phyloP scores from a whole-genome alignment of 768 basidiomycete species.

The Russula sp. region DNA sequence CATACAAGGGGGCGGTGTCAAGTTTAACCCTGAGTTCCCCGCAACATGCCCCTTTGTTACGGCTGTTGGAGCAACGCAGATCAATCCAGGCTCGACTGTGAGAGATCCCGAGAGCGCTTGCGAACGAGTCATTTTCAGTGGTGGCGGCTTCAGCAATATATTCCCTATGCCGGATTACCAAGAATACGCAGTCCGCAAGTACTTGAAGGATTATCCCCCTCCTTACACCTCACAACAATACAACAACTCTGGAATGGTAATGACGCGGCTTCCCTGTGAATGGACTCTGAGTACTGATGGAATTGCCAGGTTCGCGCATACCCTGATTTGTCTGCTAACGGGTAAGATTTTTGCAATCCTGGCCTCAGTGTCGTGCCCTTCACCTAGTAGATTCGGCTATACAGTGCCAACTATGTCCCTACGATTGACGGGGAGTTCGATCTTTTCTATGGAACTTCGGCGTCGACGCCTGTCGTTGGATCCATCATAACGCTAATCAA shows the following conservation, averaged over 20 bases:
- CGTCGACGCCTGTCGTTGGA: constrained; percentile 32
- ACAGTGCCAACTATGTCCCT: constrained; percentile 2
- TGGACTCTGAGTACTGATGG: background rate
- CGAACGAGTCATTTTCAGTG: constrained; percentile 34
- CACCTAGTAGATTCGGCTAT: background rate
- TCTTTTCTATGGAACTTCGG: constrained; percentile 34
- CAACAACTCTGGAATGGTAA: constrained; percentile 33
- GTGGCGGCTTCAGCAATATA: constrained; percentile 39
- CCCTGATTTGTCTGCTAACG: constrained; percentile 34
- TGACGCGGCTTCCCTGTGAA: background rate
- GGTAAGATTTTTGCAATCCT: constrained; percentile 22
- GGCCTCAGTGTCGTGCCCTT: background rate
- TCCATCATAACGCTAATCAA: constrained; percentile 35
- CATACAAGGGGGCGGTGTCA: background rate
- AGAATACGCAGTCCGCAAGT: constrained; percentile 27
- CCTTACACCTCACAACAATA: constrained; percentile 31
- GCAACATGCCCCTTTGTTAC: constrained; percentile 39
- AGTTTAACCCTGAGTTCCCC: constrained; percentile 42
- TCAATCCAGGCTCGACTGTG: constrained; percentile 31
- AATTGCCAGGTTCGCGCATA: constrained; percentile 28
- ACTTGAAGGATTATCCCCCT: constrained; percentile 32
- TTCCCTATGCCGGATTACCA: constrained; percentile 37
- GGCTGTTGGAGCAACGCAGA: constrained; percentile 36
- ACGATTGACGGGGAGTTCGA: constrained; percentile 27
- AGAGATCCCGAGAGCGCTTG: constrained; percentile 36